Conservation (phyloP, 352 stramenopile species). For the Globisporangium nagaii region DNA sequence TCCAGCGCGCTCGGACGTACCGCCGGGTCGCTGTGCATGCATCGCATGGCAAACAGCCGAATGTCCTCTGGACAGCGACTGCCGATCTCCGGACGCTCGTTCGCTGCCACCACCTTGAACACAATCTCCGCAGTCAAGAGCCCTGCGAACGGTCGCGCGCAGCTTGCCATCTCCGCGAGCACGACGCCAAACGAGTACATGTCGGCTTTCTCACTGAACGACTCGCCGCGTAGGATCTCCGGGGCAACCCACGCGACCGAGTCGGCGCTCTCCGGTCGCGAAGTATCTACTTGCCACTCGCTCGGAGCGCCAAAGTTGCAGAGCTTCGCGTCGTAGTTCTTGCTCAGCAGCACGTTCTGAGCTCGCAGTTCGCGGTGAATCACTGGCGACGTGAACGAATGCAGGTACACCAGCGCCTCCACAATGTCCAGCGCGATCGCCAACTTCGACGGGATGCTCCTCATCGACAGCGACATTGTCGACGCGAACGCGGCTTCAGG, state of each 20-base stretch:
- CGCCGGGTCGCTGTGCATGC: not conserved
- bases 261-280: slow-evolving; percentile 70
- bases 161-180: slow-evolving; percentile 66
- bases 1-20: slow-evolving; percentile 2
- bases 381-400: slow-evolving; percentile 76
- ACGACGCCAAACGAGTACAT: slow-evolving; percentile 87
- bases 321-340: slow-evolving; percentile 64
- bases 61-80: slow-evolving; percentile 60
- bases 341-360: slow-evolving; percentile 67
- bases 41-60: slow-evolving; percentile 4
- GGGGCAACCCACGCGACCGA: slow-evolving; percentile 82
- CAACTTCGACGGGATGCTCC: slow-evolving; percentile 27
- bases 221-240: slow-evolving; percentile 67
- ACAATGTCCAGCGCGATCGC: slow-evolving; percentile 69
- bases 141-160: slow-evolving; percentile 56
- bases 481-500: slow-evolving; percentile 10
- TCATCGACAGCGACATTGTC: slow-evolving; percentile 12
- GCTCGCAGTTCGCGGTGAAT: slow-evolving; percentile 77
- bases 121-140: slow-evolving; percentile 63
- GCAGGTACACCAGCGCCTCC: slow-evolving; percentile 79
- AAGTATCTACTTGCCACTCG: slow-evolving; percentile 66
- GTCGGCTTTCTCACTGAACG: slow-evolving; percentile 80
- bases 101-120: slow-evolving; percentile 37
- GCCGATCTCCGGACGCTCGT: slow-evolving; percentile 51
- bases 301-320: slow-evolving; percentile 78